These are phyloP conservation scores for Crassisporium funariophilum DNA, from an alignment of 768 basidiomycete species.

Conservation along the genomic window DNA sequence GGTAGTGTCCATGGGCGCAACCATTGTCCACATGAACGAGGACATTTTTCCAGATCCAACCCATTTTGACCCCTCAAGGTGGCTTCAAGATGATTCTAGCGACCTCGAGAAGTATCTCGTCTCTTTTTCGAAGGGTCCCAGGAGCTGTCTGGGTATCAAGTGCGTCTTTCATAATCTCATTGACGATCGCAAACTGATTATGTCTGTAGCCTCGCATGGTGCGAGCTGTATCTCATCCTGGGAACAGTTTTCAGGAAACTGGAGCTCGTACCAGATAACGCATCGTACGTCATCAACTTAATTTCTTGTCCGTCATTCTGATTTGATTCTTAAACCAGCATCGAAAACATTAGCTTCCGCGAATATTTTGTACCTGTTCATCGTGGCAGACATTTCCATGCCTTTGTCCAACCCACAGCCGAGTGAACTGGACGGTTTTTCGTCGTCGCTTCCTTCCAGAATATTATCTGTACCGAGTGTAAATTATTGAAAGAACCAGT, in stretches of 20 bases:
- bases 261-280: slow-evolving; percentile 32
- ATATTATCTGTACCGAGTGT: too few relatives aligned
- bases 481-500: too few relatives aligned
- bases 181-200: background rate
- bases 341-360: slow-evolving; percentile 33
- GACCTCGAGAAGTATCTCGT: slow-evolving; percentile 44
- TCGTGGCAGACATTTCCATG: slow-evolving; percentile 34
- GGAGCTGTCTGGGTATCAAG: slow-evolving; percentile 49
- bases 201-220: slow-evolving; percentile 41
- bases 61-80: slow-evolving; percentile 43
- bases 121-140: slow-evolving; percentile 45
- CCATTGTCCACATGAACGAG: slow-evolving; percentile 39
- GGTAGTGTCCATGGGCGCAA: slow-evolving; percentile 41
- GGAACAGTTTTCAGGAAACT: slow-evolving; percentile 42
- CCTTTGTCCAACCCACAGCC: slow-evolving; percentile 23
- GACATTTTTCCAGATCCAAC: slow-evolving; percentile 43
- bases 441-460: too few relatives aligned
- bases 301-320: background rate
- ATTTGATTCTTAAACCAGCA: slow-evolving; percentile 17
- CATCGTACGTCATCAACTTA: slow-evolving; percentile 27
- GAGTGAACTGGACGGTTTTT: too few relatives aligned
- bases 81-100: slow-evolving; percentile 36
- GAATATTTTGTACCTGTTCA: slow-evolving; percentile 40
- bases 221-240: slow-evolving; percentile 43
- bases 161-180: slow-evolving; percentile 19